Evolutionary conservation across 2,329 filamentous ascomycete genomes (phyloP).

Genomic region (Trichoderma atrobrunneum): DNA sequence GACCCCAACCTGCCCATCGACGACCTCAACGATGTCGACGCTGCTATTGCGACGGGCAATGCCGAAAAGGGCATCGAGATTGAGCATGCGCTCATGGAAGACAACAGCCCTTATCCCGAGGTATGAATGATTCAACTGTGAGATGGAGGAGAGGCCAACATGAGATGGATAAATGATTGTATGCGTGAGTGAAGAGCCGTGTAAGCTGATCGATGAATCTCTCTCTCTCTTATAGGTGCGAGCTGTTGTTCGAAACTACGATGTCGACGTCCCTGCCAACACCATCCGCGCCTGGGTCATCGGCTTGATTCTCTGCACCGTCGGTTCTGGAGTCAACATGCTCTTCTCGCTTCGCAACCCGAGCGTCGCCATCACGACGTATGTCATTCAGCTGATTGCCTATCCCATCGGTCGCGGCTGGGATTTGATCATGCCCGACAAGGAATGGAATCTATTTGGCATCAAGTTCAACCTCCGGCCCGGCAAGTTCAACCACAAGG

Average conservation of each 20-base stretch:
- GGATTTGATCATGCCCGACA: conserved; percentile 54
- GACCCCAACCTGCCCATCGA: conserved; percentile 65
- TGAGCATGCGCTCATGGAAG: conserved; percentile 57
- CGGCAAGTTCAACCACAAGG: conserved; percentile 60
- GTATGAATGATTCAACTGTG: conserved; percentile 36
- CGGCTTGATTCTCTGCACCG: conserved; percentile 57
- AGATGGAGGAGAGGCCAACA: background rate
- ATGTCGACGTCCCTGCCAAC: conserved; percentile 62
- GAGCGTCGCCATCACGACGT: conserved; percentile 57
- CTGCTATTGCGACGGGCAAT: conserved; percentile 53
- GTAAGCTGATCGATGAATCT: conserved; percentile 8
- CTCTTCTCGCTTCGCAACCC: conserved; percentile 60
- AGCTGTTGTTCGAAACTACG: conserved; percentile 62
- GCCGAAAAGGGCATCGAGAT: conserved; percentile 55
- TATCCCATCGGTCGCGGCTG: conserved; percentile 57
- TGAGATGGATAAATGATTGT: background rate
- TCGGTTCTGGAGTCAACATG: conserved; percentile 61
- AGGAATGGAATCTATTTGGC: conserved; percentile 50
- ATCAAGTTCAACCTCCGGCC: conserved; percentile 55
- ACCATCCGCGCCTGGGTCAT: conserved; percentile 64
- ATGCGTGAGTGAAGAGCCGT: background rate
- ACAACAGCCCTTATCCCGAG: conserved; percentile 67
- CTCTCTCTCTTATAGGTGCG: conserved; percentile 47
- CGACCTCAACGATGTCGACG: conserved; percentile 58
- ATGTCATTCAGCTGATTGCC: conserved; percentile 60